Evolutionary conservation across 768 basidiomycete genomes (phyloP).

Genomic region (Tephrocybe sp.): DNA sequence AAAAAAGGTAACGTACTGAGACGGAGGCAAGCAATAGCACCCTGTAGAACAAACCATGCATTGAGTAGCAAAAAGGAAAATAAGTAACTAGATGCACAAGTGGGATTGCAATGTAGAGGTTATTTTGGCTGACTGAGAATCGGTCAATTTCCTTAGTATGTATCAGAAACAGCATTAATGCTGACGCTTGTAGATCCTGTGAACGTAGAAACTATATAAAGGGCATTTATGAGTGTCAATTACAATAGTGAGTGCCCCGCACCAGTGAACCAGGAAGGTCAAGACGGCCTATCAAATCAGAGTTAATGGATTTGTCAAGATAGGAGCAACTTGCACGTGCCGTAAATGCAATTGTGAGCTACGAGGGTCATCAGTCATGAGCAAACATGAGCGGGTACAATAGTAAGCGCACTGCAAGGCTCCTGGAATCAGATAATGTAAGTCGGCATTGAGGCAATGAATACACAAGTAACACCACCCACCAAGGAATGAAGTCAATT

Average conservation of each 20-base stretch:
- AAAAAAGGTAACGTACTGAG: constrained; percentile 16
- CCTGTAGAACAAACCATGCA: constrained; percentile 1
- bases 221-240: neutral
- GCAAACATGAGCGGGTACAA: neutral
- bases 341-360: constrained; percentile 37
- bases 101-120: constrained; percentile 32
- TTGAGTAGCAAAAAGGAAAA: neutral
- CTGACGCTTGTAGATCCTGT: constrained; percentile 43
- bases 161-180: neutral
- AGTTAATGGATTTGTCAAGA: neutral
- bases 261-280: constrained; percentile 55
- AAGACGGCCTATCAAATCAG: constrained; percentile 35
- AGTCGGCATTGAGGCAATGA: no score
- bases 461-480: constrained; percentile 8
- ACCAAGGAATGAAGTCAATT: constrained; percentile 49
- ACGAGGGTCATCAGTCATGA: neutral
- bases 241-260: neutral
- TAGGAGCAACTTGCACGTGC: constrained; percentile 20
- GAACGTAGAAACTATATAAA: constrained; percentile 32
- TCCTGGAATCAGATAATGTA: constrained; percentile 23
- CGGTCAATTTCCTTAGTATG: neutral
- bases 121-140: constrained; percentile 35
- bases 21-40: constrained; percentile 32
- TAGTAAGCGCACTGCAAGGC: constrained; percentile 33
- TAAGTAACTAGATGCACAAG: constrained; percentile 24